Base-by-base conservation (phyloP, 2,329 filamentous ascomycete genomes). In the Fonsecaea pugnacius region DNA sequence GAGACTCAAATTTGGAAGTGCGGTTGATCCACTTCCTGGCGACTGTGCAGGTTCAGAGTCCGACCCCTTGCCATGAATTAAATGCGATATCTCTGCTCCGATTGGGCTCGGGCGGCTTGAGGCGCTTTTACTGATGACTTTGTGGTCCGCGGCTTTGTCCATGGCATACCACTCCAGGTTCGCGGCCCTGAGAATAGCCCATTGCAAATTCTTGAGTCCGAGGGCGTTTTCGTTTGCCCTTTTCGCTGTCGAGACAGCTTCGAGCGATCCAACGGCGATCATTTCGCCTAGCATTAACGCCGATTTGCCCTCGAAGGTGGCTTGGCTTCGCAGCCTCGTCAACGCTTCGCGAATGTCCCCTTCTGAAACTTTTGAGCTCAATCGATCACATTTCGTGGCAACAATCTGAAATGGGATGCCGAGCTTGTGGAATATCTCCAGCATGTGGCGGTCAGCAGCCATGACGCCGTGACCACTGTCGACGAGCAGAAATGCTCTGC, bases 391-490 rank as follows among this genome's bases (percentile, higher is more conserved):
- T 73, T 91, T 91, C 6, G 83, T 85, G n/a, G 91, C 72, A 16
- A 91, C 78, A 16, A 91, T 77, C 73, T 91, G 88, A 72, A 87
- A 86, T 0, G 85, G 79, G 16, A 90, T 82, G 1, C 82, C 83
- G n/a, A 82, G 78, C 52, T 82, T 69, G 16, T 83, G 78, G 54
- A 91, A 79, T 24, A 86, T 74, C 4, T 79, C 76, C 7, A 91
- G 76, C 21, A 91, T 77, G 43, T 83, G 77, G 33, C 79, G 69
- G 72, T 91, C 89, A 2, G 77, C 82, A n/a, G 76, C 72, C 73
- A 90, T 90, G 51, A 89, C 72, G 2, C 88, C 88, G 71, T 89
- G 87, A 30, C 82, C 75, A 1, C 85, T 79, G 73, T 91, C 87
- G 1, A 91, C 77, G 1, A 91, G 80, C 40, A 91, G 75, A 71